Evolutionary conservation across 176 grass and related monocot genomes (phyloP).

Genomic region (Melocanna baccifera): DNA sequence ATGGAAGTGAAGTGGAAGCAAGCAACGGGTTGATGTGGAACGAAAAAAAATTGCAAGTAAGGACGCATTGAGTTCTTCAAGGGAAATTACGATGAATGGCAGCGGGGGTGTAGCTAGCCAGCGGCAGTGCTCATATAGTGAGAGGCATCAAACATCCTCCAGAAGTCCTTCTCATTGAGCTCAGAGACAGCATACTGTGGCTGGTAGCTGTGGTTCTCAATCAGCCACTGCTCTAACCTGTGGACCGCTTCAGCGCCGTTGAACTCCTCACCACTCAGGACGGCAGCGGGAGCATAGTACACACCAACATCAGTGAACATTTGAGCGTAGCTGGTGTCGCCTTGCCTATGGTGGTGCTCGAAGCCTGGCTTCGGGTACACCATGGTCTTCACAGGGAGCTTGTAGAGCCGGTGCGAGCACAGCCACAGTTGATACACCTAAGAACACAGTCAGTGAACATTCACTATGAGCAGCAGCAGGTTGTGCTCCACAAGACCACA

Average conservation of each 20-base stretch:
- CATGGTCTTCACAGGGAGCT: slow-evolving; percentile 88
- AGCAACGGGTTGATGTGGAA: no score
- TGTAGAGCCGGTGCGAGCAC: slow-evolving; percentile 89
- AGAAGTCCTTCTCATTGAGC: slow-evolving; percentile 94
- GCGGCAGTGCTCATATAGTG: slow-evolving; percentile 97
- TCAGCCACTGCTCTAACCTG: slow-evolving; percentile 81
- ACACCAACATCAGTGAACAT: slow-evolving; percentile 94
- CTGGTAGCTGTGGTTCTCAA: slow-evolving; percentile 96
- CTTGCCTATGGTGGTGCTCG: slow-evolving; percentile 80
- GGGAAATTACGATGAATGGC: neutral
- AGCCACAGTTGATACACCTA: slow-evolving; percentile 93
- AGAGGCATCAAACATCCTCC: slow-evolving; percentile 87
- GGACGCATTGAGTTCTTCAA: no score
- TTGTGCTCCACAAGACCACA: no score
- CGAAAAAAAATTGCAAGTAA: no score
- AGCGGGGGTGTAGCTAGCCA: no score
- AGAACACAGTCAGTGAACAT: no score
- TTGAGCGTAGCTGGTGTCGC: slow-evolving; percentile 79
- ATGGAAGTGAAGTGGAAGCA: no score
- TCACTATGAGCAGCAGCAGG: no score
- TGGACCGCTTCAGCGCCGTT: slow-evolving; percentile 60
- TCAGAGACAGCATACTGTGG: slow-evolving; percentile 91
- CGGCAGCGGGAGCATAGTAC: slow-evolving; percentile 67
- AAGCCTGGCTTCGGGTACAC: slow-evolving; percentile 87
- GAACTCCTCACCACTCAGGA: slow-evolving; percentile 73